Base-by-base conservation (phyloP, 768 basidiomycete genomes). In the Lentinula guzmanii region DNA sequence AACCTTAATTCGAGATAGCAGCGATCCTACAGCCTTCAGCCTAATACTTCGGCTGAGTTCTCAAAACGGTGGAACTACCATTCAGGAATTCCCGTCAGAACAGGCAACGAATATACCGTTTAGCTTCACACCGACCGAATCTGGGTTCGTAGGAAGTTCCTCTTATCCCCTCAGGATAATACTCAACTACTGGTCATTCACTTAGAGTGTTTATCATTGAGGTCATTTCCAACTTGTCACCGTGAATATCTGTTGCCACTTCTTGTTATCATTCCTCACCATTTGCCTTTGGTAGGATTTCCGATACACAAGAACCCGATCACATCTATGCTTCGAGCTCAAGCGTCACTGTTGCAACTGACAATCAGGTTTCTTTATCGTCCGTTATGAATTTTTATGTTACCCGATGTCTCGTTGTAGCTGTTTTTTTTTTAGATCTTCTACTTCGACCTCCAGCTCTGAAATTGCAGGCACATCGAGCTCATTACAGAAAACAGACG, bases 1-100 rank as follows among this genome's bases (percentile, higher is more conserved):
- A 24, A 59, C 58, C 11, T 59, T 46, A 45, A 39, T 59, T 35
- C 58, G 43, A 9, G 35, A 35, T 18, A 59, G 33, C 35, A 41
- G 58, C 18, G 58, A 59, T 18, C n/a, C 46, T 24, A 59, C 58
- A 45, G n/a, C 46, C n/a, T 59, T 59, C n/a, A 51, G 45, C 18
- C 48, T 59, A 13, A 24, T 59, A 1, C 58, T 59, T 18, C 28
- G 58, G 18, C 35, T 59, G 34, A 45, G 5, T 5, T 28, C 43
- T 15, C 43, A 46, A 24, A 37, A 59, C 16, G 58, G 58, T 3
- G 58, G 43, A 21, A 13, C 15, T 18, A 46, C 45, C 4, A 46
- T 59, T 9, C 10, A 48, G 24, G 34, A 15, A n/a, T 46, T 59
- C 46, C n/a, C 21, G 45, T 34, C 48, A 42, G 33, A 48, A 39